Conservation (phyloP, 495 filamentous ascomycete genomes). For the Thozetella sp. region DNA sequence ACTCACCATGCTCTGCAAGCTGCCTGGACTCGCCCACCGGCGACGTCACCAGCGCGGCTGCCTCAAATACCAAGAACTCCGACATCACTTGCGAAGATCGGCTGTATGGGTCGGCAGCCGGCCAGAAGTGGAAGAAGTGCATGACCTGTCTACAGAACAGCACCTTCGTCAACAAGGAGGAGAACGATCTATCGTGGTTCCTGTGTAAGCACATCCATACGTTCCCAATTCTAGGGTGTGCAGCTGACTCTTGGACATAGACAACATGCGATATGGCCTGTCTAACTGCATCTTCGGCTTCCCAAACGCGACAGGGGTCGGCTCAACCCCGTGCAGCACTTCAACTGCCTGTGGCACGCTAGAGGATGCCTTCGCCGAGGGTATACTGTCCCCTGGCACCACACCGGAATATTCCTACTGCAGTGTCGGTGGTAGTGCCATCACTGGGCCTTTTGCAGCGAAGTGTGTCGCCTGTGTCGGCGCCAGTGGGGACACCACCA, state of each 20-base stretch:
- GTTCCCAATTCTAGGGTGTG: neutral
- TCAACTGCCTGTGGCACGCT: slow-evolving; percentile 40
- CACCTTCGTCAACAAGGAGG: slow-evolving; percentile 36
- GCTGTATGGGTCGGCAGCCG: slow-evolving; percentile 29
- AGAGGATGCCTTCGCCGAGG: slow-evolving; percentile 25
- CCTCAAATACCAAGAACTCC: slow-evolving; percentile 38
- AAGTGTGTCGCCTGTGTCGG: slow-evolving; percentile 39
- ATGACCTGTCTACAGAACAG: slow-evolving; percentile 54
- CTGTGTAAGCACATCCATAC: slow-evolving; percentile 38
- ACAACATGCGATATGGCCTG: slow-evolving; percentile 46
- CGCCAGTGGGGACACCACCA: slow-evolving; percentile 32
- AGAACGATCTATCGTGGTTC: slow-evolving; percentile 54
- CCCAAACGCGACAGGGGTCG: slow-evolving; percentile 39
- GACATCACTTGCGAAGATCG: slow-evolving; percentile 50
- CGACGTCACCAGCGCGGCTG: slow-evolving; percentile 43
- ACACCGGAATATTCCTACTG: slow-evolving; percentile 40
- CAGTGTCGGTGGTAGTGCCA: slow-evolving; percentile 24
- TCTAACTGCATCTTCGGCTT: slow-evolving; percentile 46
- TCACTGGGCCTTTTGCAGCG: slow-evolving; percentile 19
- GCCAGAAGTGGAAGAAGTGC: slow-evolving; percentile 48
- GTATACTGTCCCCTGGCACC: slow-evolving; percentile 26
- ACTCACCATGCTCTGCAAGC: slow-evolving; percentile 49
- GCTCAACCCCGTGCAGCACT: slow-evolving; percentile 41
- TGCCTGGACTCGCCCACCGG: slow-evolving; percentile 39
- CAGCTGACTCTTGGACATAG: slow-evolving; percentile 20